Percentiles rank a stretch among this genome's conserved stretches.
These are phyloP conservation scores for Vicia villosa DNA, from an alignment of 306 rosid genomes.

Conservation along the genomic window DNA sequence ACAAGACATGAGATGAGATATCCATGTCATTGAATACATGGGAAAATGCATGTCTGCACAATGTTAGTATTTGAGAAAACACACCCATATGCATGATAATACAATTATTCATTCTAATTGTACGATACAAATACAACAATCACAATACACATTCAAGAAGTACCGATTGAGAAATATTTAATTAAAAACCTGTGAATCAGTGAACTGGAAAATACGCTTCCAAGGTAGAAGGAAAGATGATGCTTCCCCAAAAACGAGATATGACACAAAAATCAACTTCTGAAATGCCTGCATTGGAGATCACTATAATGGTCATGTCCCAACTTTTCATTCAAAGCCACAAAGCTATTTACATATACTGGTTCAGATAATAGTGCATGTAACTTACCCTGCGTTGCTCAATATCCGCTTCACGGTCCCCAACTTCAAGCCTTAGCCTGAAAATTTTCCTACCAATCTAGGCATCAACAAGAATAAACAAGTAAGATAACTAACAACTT, in stretches of 20 bases:
- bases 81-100: neutral
- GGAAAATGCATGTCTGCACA: slow-evolving; percentile 15
- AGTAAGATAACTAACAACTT: slow-evolving; percentile 22
- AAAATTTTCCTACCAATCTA: slow-evolving; percentile 85
- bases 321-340: slow-evolving; percentile 34
- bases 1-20: slow-evolving; percentile 15
- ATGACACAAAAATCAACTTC: slow-evolving; percentile 91
- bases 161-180: slow-evolving; percentile 23
- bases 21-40: slow-evolving; percentile 14
- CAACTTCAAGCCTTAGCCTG: slow-evolving; percentile 95
- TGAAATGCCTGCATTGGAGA: slow-evolving; percentile 99
- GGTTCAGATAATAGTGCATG: slow-evolving; percentile 13
- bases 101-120: slow-evolving; percentile 5
- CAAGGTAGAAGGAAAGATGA: slow-evolving; percentile 96
- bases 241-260: slow-evolving; percentile 93
- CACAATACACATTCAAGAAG: slow-evolving; percentile 8
- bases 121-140: neutral
- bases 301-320: slow-evolving; percentile 71
- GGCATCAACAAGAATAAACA: slow-evolving; percentile 38
- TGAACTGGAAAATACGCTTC: slow-evolving; percentile 91
- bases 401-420: slow-evolving; percentile 75
- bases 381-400: slow-evolving; percentile 94
- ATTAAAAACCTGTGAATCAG: slow-evolving; percentile 85
- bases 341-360: slow-evolving; percentile 8
- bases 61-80: neutral